Conservation (phyloP, 805 yeast species). For the Suhomyces prunicola region DNA sequence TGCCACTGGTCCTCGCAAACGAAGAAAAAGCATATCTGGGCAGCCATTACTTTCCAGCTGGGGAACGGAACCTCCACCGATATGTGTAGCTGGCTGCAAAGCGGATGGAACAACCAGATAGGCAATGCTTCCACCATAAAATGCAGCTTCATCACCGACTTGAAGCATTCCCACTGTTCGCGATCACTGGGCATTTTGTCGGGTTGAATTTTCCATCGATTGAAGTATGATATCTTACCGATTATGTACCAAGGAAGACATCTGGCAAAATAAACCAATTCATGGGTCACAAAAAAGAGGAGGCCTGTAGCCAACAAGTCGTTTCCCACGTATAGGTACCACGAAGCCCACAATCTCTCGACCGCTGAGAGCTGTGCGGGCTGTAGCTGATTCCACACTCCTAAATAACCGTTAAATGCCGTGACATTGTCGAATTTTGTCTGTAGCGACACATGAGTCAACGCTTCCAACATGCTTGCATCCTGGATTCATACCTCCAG, state of each 20-base stretch:
- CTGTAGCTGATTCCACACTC: neutral
- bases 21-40: conserved; percentile 49
- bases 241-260: conserved; percentile 58
- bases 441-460: neutral
- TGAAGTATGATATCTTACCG: conserved; percentile 51
- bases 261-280: conserved; percentile 55
- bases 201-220: conserved; percentile 53
- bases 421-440: neutral
- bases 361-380: conserved; percentile 25
- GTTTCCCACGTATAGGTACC: conserved; percentile 52
- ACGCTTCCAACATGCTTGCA: neutral
- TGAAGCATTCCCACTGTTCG: conserved; percentile 63
- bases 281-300: conserved; percentile 53
- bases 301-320: conserved; percentile 59
- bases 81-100: conserved; percentile 48
- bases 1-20: conserved; percentile 59
- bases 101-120: conserved; percentile 61
- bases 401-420: neutral
- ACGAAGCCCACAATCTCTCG: conserved; percentile 54
- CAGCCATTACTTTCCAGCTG: conserved; percentile 33
- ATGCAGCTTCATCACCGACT: conserved; percentile 54
- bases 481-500: neutral
- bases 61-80: conserved; percentile 55
- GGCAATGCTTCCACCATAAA: conserved; percentile 59
- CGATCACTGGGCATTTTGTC: conserved; percentile 48